Evolutionary conservation across 2,329 filamentous ascomycete species (phyloP).

Genomic region (Kalmusia sp.): DNA sequence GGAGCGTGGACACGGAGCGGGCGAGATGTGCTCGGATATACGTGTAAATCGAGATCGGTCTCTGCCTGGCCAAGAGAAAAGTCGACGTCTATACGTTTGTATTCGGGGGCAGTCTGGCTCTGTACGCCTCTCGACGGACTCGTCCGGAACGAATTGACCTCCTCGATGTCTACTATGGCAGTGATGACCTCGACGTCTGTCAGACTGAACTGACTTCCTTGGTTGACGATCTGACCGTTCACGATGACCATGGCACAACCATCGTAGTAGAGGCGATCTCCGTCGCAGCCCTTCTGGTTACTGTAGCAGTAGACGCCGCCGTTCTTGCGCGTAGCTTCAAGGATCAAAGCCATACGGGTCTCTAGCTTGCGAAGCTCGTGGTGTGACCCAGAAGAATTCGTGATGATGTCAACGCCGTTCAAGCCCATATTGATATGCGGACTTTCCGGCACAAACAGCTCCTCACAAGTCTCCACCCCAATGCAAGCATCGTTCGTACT

Average conservation of each 20-base stretch:
- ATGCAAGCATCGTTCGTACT: constrained; percentile 67
- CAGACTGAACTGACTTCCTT: constrained; percentile 71
- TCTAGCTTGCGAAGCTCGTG: constrained; percentile 72
- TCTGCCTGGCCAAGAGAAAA: constrained; percentile 53
- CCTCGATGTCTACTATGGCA: constrained; percentile 68
- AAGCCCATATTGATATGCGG: constrained; percentile 69
- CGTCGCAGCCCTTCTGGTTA: constrained; percentile 63
- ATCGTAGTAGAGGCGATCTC: constrained; percentile 39
- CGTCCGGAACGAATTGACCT: constrained; percentile 69
- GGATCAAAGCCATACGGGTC: constrained; percentile 68
- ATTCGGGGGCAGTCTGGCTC: constrained; percentile 55
- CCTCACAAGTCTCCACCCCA: constrained; percentile 71
- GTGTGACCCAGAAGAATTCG: constrained; percentile 73
- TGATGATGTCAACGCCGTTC: constrained; percentile 73
- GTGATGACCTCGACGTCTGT: constrained; percentile 57
- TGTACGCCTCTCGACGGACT: constrained; percentile 64
- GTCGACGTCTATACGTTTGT: constrained; percentile 54
- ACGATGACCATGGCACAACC: constrained; percentile 66
- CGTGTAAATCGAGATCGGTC: constrained; percentile 53
- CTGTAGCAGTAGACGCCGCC: constrained; percentile 68
- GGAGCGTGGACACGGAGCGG: constrained; percentile 64
- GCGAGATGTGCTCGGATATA: constrained; percentile 55
- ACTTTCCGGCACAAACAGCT: constrained; percentile 42
- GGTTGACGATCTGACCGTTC: constrained; percentile 68
- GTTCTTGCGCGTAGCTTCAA: constrained; percentile 68